Evolutionary conservation across 2,329 filamentous ascomycete genomes (phyloP), one percentile per base, ranked within the genome.

Genomic region (Neocatenulostroma microsporum): DNA sequence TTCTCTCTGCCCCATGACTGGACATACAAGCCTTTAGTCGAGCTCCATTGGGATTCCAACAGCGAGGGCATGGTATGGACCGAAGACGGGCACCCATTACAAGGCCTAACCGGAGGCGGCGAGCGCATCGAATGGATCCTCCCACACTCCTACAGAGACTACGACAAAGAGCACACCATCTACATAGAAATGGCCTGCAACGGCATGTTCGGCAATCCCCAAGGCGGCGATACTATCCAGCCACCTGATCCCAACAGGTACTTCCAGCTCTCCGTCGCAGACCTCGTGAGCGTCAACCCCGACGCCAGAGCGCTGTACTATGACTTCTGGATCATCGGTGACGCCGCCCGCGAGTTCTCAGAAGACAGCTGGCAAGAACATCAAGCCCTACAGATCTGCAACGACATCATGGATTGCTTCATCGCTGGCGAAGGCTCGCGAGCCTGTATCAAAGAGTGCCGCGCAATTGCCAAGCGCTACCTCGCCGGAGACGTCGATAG

Each of bases 121-220:
- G 91, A 98, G 55, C 76, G 91, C 36, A 74, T 80, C 12, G 87
- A 96, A 62, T 98, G 89, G 88, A 78, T 94, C 41, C 70, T 98
- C 29, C 89, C 91, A 7, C 70, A 84, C 34, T 69, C 70, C 12
- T 94, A 84, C 65, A 76, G 84, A 44, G 84, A 94, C 59, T 40
- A 28, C 19, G 88, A 86, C 36, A 79, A 89, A 58, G 76, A 87
- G 53, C 88, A 96, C 60, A 78, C 73, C 14, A 84, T 98, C 53
- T 98, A 95, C 61, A 81, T 98, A 47, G 91, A 98, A 66, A 94
- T 96, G 84, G 91, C 91, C 14, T 96, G 91, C 66, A 98, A 98
- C 61, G 80, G 82, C 61, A 96, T 96, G 88, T 96, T 96, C 64
- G 91, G 91, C 50, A 94, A 94, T 59, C 82, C 87, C 0, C 73